A percentile compares a stretch with the other conserved stretches of the same genome.
phyloP scores from a whole-genome alignment of 2,329 filamentous ascomycete genomes.

The Clarireedia homoeocarpa region DNA sequence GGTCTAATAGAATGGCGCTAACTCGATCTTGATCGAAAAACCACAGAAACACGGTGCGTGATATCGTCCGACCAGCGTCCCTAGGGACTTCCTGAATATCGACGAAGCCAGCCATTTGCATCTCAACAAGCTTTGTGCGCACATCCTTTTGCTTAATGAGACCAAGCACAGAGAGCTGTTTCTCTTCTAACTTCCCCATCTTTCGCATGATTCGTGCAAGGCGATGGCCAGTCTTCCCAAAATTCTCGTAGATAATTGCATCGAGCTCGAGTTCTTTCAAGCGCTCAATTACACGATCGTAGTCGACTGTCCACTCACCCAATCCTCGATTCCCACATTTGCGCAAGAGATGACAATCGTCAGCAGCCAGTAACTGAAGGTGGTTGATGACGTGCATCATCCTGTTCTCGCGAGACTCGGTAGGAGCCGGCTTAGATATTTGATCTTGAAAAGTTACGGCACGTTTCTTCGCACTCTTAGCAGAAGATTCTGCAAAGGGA shows the following conservation, averaged over 20 bases:
- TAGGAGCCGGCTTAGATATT: conserved; percentile 5
- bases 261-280: conserved; percentile 76
- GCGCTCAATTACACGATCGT: conserved; percentile 60
- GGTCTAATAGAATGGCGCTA: conserved; percentile 62
- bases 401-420: conserved; percentile 31
- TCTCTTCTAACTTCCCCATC: conserved; percentile 93
- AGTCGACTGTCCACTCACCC: conserved; percentile 79
- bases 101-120: conserved; percentile 80
- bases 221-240: conserved; percentile 69
- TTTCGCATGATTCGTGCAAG: conserved; percentile 78
- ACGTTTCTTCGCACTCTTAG: conserved; percentile 12
- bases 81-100: conserved; percentile 92
- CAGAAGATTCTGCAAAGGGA: conserved; percentile 10
- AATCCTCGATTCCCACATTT: conserved; percentile 55
- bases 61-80: conserved; percentile 73
- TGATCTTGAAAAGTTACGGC: conserved; percentile 46
- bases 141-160: conserved; percentile 82
- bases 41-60: conserved; percentile 84
- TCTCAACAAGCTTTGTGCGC: conserved; percentile 72
- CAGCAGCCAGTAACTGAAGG: conserved; percentile 63
- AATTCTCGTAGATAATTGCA: conserved; percentile 68
- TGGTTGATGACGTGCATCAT: conserved; percentile 61
- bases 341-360: conserved; percentile 59
- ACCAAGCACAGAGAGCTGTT: conserved; percentile 70
- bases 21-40: conserved; percentile 76